Conservation (phyloP, 78 protist genomes). For the Isochrysis galbana region DNA sequence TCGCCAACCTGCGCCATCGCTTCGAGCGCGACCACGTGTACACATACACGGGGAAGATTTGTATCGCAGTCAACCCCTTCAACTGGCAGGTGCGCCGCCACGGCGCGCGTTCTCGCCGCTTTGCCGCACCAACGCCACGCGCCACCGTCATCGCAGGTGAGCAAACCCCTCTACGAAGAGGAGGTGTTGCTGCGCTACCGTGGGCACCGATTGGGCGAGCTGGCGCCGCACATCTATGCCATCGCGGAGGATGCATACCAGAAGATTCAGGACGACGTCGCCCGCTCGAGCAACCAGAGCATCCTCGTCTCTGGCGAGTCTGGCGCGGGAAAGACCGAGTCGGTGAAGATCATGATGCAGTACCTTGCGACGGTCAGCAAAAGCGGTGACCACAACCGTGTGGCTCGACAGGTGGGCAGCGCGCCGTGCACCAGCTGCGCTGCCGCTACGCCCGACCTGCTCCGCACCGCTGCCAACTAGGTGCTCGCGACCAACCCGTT, state of each 20-base stretch:
- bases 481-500: slow-evolving; percentile 61
- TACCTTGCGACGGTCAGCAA: slow-evolving; percentile 21
- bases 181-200: not conserved
- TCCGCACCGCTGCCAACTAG: not conserved
- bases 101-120: too few relatives aligned
- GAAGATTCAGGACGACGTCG: not conserved
- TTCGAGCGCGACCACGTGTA: slow-evolving; percentile 28
- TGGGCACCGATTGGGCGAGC: not conserved
- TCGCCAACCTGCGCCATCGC: slow-evolving; percentile 36
- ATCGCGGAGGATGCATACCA: slow-evolving; percentile 35
- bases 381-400: not conserved
- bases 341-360: slow-evolving; percentile 52
- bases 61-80: slow-evolving; percentile 44
- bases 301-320: slow-evolving; percentile 41
- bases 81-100: slow-evolving; percentile 5
- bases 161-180: not conserved
- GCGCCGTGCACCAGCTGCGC: not conserved
- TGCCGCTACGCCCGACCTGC: not conserved
- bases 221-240: slow-evolving; percentile 48
- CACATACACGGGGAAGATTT: slow-evolving; percentile 41
- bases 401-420: slow-evolving; percentile 49
- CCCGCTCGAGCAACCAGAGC: not conserved
- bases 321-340: slow-evolving; percentile 60
- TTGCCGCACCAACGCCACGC: not conserved
- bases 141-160: too few relatives aligned